phyloP scores from a whole-genome alignment of 371 early-diverging fungal species.

The Mucor saturninus region DNA sequence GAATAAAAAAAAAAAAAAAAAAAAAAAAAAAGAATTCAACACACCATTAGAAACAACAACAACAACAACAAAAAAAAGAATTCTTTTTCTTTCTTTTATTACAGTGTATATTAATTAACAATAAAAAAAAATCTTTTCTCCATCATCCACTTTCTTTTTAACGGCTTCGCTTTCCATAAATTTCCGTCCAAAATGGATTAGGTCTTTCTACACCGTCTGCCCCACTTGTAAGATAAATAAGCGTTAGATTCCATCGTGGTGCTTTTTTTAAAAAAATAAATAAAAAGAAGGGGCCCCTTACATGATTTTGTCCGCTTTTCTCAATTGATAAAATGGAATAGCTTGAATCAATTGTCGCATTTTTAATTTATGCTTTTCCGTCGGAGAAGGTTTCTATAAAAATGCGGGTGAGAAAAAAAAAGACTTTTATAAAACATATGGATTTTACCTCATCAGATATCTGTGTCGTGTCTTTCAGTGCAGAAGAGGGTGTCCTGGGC shows the following conservation, averaged over 20 bases:
- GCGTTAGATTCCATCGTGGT: no score
- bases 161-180: constrained; percentile 9
- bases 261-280: no score
- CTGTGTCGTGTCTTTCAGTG: no score
- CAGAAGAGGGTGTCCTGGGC: no score
- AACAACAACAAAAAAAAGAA: background rate
- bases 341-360: constrained; percentile 25
- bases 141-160: no score
- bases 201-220: constrained; percentile 17
- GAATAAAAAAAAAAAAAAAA: constrained; percentile 3
- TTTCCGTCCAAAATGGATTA: constrained; percentile 28
- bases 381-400: constrained; percentile 11
- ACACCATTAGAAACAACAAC: no score
- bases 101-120: background rate
- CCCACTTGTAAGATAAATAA: constrained; percentile 6
- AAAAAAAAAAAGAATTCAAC: background rate
- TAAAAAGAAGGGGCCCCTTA: constrained; percentile 2
- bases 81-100: no score
- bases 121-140: background rate
- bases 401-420: no score
- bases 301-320: constrained; percentile 26
- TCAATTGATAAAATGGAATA: constrained; percentile 13
- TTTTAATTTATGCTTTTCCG: constrained; percentile 20
- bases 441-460: background rate
- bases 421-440: background rate